phyloP scores from a whole-genome alignment of 371 early-diverging fungal species.

The Basidiobolus meristosporus region DNA sequence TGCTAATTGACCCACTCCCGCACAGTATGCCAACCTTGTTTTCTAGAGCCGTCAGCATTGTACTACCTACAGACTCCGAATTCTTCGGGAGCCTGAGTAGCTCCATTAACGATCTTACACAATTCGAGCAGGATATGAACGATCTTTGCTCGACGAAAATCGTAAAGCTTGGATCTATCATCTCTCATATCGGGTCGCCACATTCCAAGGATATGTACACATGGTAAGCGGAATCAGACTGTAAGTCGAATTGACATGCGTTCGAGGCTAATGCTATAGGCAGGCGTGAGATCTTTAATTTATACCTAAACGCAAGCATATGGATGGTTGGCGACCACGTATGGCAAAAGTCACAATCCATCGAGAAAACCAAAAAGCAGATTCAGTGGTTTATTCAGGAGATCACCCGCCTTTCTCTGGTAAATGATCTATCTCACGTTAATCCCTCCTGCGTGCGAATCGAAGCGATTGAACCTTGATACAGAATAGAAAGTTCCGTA shows the following conservation, averaged over 20 bases:
- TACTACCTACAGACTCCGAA: slow-evolving; percentile 30
- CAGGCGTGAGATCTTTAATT: slow-evolving; percentile 41
- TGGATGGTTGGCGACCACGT: slow-evolving; percentile 29
- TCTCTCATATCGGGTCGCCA: slow-evolving; percentile 27
- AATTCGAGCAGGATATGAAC: slow-evolving; percentile 14
- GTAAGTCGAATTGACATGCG: no score
- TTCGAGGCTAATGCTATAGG: no score
- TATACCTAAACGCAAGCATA: slow-evolving; percentile 48
- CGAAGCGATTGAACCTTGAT: background rate
- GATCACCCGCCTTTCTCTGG: slow-evolving; percentile 15
- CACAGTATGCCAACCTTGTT: no score
- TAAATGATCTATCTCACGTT: slow-evolving; percentile 8
- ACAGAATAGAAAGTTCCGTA: background rate
- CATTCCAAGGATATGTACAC: slow-evolving; percentile 42
- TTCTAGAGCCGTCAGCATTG: slow-evolving; percentile 25
- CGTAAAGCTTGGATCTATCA: slow-evolving; percentile 15
- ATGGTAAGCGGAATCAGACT: no score
- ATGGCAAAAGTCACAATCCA: slow-evolving; percentile 17
- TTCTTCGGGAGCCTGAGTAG: slow-evolving; percentile 29
- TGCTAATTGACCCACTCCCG: no score
- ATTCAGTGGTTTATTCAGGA: slow-evolving; percentile 34
- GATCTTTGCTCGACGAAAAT: slow-evolving; percentile 20
- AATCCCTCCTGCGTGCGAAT: slow-evolving; percentile 3
- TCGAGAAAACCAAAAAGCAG: slow-evolving; percentile 26
- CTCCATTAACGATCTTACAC: slow-evolving; percentile 18